phyloP scores from a whole-genome alignment of 345 rosid species.

The Moricandia moricandioides region DNA sequence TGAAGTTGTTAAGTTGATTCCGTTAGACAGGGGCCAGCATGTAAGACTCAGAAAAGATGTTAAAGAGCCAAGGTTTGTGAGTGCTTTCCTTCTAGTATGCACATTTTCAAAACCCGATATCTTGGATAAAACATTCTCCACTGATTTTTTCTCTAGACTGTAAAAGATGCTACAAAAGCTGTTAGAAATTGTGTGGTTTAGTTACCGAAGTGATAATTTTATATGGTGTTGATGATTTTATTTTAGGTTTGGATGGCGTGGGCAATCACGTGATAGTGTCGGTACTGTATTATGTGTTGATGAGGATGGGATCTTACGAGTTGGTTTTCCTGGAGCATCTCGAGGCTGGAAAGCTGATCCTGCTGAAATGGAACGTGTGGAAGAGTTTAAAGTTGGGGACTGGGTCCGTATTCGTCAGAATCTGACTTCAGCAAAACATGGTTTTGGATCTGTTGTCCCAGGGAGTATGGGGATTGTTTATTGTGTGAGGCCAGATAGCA shows the following conservation, averaged over 20 bases:
- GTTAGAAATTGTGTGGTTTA: constrained; percentile 1
- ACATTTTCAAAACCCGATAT: not conserved
- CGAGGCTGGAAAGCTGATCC: constrained; percentile 99
- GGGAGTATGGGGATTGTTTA: constrained; percentile 96
- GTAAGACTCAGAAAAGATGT: constrained; percentile 77
- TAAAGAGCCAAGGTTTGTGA: constrained; percentile 84
- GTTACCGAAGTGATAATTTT: constrained; percentile 17
- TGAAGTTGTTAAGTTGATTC: constrained; percentile 87
- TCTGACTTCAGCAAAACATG: constrained; percentile 91
- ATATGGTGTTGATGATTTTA: constrained; percentile 28
- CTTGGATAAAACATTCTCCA: not conserved
- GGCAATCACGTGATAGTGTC: constrained; percentile 82
- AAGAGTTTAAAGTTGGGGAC: constrained; percentile 98
- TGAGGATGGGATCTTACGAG: constrained; percentile 98
- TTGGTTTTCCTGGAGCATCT: constrained; percentile 99
- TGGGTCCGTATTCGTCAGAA: constrained; percentile 98
- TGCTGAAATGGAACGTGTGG: constrained; percentile 98
- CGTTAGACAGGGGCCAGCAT: constrained; percentile 95
- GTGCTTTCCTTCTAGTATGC: constrained; percentile 12
- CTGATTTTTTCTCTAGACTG: not conserved
- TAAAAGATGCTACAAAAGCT: constrained; percentile 1
- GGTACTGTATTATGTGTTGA: constrained; percentile 97
- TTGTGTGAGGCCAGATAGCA: constrained; percentile 93
- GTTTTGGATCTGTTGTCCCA: constrained; percentile 85
- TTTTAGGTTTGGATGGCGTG: constrained; percentile 92